A percentile compares a stretch with the other conserved stretches of the same genome.
These are phyloP conservation scores for Triangularia setosa DNA, from an alignment of 2,329 filamentous ascomycete species.

Conservation along the genomic window DNA sequence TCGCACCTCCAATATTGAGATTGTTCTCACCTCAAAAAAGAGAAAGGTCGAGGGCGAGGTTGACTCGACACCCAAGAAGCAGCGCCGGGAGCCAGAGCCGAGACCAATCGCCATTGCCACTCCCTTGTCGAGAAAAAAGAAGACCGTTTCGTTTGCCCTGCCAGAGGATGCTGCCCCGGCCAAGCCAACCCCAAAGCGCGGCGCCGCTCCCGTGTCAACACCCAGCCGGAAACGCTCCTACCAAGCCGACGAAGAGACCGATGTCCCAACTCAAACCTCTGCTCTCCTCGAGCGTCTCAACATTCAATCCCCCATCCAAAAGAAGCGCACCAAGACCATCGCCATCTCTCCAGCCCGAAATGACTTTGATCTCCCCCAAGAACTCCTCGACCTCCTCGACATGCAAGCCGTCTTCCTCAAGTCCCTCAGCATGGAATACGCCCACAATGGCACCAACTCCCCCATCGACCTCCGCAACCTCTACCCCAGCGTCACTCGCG, in stretches of 20 bases:
- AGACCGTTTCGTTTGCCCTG: slow-evolving; percentile 24
- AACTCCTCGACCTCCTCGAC: slow-evolving; percentile 56
- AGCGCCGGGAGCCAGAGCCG: slow-evolving; percentile 14
- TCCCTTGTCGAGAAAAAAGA: slow-evolving; percentile 29
- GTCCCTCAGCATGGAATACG: slow-evolving; percentile 63
- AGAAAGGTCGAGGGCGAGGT: slow-evolving; percentile 37
- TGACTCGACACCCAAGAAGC: slow-evolving; percentile 19
- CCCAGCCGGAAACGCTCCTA: slow-evolving; percentile 26
- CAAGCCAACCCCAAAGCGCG: neutral
- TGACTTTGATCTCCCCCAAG: slow-evolving; percentile 42
- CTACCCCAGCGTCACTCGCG: slow-evolving; percentile 58
- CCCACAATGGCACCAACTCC: slow-evolving; percentile 60
- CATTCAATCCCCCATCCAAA: slow-evolving; percentile 32
- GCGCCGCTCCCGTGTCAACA: slow-evolving; percentile 26
- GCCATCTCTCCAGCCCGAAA: slow-evolving; percentile 33
- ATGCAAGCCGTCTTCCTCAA: slow-evolving; percentile 66
- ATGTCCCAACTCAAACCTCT: slow-evolving; percentile 24
- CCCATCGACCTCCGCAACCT: slow-evolving; percentile 62
- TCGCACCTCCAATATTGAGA: slow-evolving; percentile 27
- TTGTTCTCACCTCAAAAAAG: slow-evolving; percentile 34
- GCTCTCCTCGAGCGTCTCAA: slow-evolving; percentile 40
- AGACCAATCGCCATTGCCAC: slow-evolving; percentile 21
- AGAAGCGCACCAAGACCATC: slow-evolving; percentile 35
- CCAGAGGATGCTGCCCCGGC: slow-evolving; percentile 14
- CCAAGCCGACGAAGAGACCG: slow-evolving; percentile 15